phyloP scores from a whole-genome alignment of 768 basidiomycete genomes.

The Xerocomellus dryophilus region DNA sequence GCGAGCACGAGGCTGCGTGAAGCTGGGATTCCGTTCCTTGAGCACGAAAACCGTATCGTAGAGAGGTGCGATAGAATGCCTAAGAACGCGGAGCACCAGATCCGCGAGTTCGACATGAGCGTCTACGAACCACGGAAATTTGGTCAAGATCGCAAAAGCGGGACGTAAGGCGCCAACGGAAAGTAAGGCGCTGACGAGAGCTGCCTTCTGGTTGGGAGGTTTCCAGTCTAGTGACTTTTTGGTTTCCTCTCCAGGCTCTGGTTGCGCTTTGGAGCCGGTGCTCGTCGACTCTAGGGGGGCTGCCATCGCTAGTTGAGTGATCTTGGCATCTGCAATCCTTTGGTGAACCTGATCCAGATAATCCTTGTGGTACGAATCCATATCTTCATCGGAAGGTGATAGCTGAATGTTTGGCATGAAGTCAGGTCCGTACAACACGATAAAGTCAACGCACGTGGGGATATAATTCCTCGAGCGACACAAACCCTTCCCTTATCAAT shows the following conservation, averaged over 20 bases:
- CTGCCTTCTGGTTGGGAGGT: conserved; percentile 73
- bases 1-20: conserved; percentile 59
- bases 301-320: conserved; percentile 80
- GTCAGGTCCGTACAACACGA: neutral
- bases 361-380: conserved; percentile 63
- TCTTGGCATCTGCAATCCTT: conserved; percentile 65
- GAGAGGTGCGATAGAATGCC: conserved; percentile 63
- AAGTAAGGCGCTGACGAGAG: conserved; percentile 75
- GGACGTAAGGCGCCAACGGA: conserved; percentile 81
- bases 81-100: conserved; percentile 73
- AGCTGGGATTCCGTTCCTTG: conserved; percentile 62
- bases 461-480: conserved; percentile 84
- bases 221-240: conserved; percentile 38
- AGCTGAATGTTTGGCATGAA: conserved; percentile 45
- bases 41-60: conserved; percentile 51
- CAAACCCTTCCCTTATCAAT: conserved; percentile 85
- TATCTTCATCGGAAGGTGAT: conserved; percentile 69
- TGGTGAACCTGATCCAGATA: conserved; percentile 61
- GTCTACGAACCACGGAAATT: conserved; percentile 83
- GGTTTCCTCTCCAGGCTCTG: conserved; percentile 37
- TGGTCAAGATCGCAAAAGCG: conserved; percentile 72
- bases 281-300: conserved; percentile 66
- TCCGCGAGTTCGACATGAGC: conserved; percentile 83
- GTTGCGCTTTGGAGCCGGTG: conserved; percentile 39
- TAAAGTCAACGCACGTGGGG: conserved; percentile 65